These are phyloP conservation scores for Cystofilobasidium macerans DNA, from an alignment of 768 basidiomycete genomes.

Conservation along the genomic window DNA sequence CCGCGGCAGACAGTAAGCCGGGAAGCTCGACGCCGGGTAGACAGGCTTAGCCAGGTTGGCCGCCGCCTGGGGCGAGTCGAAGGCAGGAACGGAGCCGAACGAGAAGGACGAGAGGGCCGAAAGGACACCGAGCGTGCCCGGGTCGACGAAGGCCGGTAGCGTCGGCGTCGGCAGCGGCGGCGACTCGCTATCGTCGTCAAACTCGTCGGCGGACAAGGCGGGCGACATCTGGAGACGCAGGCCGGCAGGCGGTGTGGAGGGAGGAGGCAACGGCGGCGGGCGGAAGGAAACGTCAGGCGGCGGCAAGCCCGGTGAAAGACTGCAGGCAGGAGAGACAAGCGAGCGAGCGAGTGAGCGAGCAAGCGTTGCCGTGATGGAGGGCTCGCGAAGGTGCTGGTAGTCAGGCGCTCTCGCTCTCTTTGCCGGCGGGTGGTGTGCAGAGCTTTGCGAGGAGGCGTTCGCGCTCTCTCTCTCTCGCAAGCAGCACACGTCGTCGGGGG, in stretches of 20 bases:
- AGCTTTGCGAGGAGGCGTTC: too few species aligned
- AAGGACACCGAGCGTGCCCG: background rate
- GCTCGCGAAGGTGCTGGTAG: too few species aligned
- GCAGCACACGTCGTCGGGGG: too few species aligned
- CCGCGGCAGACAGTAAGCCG: background rate
- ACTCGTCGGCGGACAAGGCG: background rate
- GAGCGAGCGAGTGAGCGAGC: too few species aligned
- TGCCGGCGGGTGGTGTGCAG: too few species aligned
- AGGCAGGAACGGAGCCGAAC: background rate
- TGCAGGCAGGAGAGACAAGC: too few species aligned
- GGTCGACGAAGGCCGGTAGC: background rate
- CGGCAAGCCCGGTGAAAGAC: too few species aligned
- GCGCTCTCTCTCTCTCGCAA: too few species aligned
- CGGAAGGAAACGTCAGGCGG: too few species aligned
- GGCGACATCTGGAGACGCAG: background rate
- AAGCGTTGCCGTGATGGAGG: too few species aligned
- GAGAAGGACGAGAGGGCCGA: slow-evolving; percentile 6
- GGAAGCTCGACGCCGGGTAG: background rate
- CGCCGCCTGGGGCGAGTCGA: background rate
- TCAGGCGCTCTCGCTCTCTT: too few species aligned
- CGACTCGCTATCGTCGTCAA: background rate
- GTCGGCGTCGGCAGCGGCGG: slow-evolving; percentile 3
- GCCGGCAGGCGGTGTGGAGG: background rate
- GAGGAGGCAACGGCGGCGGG: background rate
- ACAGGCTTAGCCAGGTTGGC: background rate